Conservation (phyloP, 2,329 filamentous ascomycete genomes). For the Dactylellina cionopaga region DNA sequence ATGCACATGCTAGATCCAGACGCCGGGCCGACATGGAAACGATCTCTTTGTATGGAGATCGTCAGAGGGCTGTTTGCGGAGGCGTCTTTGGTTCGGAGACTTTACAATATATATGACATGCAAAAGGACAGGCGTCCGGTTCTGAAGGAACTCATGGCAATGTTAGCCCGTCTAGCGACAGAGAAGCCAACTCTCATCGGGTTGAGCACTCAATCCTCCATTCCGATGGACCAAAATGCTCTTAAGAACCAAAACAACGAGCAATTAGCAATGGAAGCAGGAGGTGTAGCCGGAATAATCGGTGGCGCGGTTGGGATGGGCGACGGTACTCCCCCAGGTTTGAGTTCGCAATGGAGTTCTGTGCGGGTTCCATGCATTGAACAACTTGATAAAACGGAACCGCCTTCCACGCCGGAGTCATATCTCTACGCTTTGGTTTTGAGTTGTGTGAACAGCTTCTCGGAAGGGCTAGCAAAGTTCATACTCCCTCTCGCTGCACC, state of each 20-base stretch:
- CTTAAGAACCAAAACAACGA: conserved; percentile 73
- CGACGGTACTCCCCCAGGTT: conserved; percentile 74
- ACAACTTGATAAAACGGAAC: conserved; percentile 89
- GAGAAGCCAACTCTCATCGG: conserved; percentile 92
- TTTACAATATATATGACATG: conserved; percentile 82
- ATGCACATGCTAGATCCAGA: conserved; percentile 91
- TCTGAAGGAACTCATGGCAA: conserved; percentile 81
- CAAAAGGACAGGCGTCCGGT: conserved; percentile 77
- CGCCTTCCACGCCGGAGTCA: conserved; percentile 84
- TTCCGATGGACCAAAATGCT: conserved; percentile 72
- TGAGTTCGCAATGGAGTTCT: conserved; percentile 91
- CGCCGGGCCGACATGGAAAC: conserved; percentile 79
- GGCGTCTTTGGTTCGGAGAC: conserved; percentile 77
- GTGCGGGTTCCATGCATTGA: conserved; percentile 89
- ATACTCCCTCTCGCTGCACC: conserved; percentile 90
- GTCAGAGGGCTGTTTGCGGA: conserved; percentile 87
- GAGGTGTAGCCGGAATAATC: conserved; percentile 87
- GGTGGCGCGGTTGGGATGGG: conserved; percentile 74
- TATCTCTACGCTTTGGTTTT: conserved; percentile 92
- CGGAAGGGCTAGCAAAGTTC: conserved; percentile 91
- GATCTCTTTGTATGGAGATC: conserved; percentile 89
- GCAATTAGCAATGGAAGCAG: conserved; percentile 87
- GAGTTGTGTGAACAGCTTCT: conserved; percentile 87
- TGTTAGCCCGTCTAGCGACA: conserved; percentile 89
- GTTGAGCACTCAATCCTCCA: conserved; percentile 85